Evolutionary conservation across 805 yeast genomes (phyloP), one percentile per base, ranked within the genome.

Genomic region (Pichia scutulata): DNA sequence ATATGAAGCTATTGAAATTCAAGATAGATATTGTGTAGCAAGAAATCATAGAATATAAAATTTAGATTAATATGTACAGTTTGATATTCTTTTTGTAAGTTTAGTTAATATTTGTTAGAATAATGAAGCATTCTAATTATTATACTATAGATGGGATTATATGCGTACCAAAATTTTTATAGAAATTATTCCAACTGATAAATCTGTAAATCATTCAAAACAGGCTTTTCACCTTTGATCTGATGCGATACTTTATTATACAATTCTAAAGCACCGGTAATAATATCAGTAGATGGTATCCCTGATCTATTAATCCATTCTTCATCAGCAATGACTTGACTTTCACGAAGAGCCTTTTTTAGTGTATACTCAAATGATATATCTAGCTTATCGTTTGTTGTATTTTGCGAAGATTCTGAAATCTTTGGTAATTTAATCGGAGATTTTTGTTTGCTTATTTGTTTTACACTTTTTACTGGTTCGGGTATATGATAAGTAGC

Each of bases 1-100:
- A 3, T 93, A 93, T 62, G 96, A 90, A 66, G 97, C 97, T 7
- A 77, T 89, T 42, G 89, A 84, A 61, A 80, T 93, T n/a, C 79
- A 80, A 43, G 99, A 93, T 69, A 84, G 86, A 9, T 85, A 71
- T 66, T 93, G 99, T 73, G 54, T 63, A 43, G 72, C 72, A 12
- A 66, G 65, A 55, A 68, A 66, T 40, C 64, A 39, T 18, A 46
- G 44, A 44, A 42, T 43, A 37, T 46, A 33, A 24, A 24, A 4
- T 8, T 33, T 12, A 33, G 37, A 16, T 3, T 33, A 30, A n/a
- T 16, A 12, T 33, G 18, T 33, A 33, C 10, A 33, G 10, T 33
- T 33, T n/a, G 10, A 33, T 16, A 4, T 14, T 16, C 14, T 18
- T 18, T 39, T 39, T 19, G 40, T 39, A 39, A 18, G 4, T 14